Evolutionary conservation across 2,329 filamentous ascomycete genomes (phyloP).

Genomic region (Ascochyta lentis): DNA sequence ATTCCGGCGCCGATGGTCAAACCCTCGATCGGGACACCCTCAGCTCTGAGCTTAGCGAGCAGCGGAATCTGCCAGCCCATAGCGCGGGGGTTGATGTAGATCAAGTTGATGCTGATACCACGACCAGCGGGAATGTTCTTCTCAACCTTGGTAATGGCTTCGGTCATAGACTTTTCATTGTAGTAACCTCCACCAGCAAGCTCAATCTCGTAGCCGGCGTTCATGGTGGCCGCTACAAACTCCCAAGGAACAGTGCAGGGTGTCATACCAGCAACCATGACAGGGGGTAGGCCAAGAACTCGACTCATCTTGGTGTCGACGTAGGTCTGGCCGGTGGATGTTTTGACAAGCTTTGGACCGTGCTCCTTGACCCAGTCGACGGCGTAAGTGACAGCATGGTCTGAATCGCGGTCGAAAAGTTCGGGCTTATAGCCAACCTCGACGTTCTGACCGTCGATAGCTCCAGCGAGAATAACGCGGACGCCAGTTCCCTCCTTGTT

Average conservation of each 20-base stretch:
- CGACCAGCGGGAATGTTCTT: slow-evolving; percentile 55
- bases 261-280: slow-evolving; percentile 59
- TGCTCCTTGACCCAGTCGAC: slow-evolving; percentile 98
- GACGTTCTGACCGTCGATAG: slow-evolving; percentile 86
- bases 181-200: slow-evolving; percentile 60
- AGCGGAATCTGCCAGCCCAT: slow-evolving; percentile 62
- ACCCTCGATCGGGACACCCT: slow-evolving; percentile 56
- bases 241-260: slow-evolving; percentile 57
- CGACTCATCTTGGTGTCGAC: slow-evolving; percentile 82
- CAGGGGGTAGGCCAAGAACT: slow-evolving; percentile 54
- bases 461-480: slow-evolving; percentile 90
- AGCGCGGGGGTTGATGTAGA: slow-evolving; percentile 61
- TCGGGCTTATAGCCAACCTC: slow-evolving; percentile 99
- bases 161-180: slow-evolving; percentile 52
- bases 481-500: slow-evolving; percentile 99
- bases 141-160: slow-evolving; percentile 56
- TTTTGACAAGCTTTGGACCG: slow-evolving; percentile 89
- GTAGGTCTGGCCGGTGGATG: slow-evolving; percentile 84
- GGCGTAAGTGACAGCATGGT: slow-evolving; percentile 92
- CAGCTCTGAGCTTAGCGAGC: slow-evolving; percentile 55
- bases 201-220: slow-evolving; percentile 59
- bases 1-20: slow-evolving; percentile 58
- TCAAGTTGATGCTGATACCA: slow-evolving; percentile 61
- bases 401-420: slow-evolving; percentile 93
- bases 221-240: slow-evolving; percentile 62